Percentiles rank a stretch among this genome's conserved stretches.
phyloP scores from a whole-genome alignment of 2,329 filamentous ascomycete species.

The Fusarium sambucinum region DNA sequence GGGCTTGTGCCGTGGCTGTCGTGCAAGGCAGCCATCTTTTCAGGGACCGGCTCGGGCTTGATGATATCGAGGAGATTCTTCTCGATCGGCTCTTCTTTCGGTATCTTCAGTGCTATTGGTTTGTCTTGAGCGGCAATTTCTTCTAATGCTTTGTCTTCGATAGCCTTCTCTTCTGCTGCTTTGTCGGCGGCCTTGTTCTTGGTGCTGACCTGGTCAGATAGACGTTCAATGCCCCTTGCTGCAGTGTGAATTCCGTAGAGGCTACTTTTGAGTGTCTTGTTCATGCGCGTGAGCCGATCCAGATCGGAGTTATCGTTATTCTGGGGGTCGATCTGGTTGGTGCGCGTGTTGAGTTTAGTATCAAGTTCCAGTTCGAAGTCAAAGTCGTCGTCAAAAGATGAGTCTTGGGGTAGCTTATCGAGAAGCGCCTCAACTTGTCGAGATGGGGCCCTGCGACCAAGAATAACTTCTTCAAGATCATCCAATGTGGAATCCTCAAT shows the following conservation, averaged over 20 bases:
- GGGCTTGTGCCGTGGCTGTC: constrained; percentile 32
- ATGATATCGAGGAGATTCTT: constrained; percentile 16
- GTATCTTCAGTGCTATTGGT: background rate
- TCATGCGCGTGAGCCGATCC: constrained; percentile 63
- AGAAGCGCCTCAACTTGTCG: constrained; percentile 45
- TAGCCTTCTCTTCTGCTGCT: constrained; percentile 3
- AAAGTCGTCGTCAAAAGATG: constrained; percentile 40
- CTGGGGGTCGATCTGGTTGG: constrained; percentile 39
- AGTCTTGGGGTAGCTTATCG: constrained; percentile 44
- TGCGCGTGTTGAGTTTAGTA: constrained; percentile 45
- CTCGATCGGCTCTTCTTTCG: constrained; percentile 25
- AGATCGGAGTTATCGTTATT: constrained; percentile 54
- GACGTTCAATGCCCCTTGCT: constrained; percentile 68
- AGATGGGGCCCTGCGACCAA: constrained; percentile 51
- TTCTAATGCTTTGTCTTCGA: constrained; percentile 12
- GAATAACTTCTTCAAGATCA: constrained; percentile 65
- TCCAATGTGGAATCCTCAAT: constrained; percentile 72
- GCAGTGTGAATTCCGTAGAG: constrained; percentile 66
- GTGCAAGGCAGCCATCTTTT: constrained; percentile 31
- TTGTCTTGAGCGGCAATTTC: constrained; percentile 11
- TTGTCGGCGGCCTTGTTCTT: constrained; percentile 47
- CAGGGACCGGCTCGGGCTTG: constrained; percentile 6
- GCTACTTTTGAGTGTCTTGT: constrained; percentile 63
- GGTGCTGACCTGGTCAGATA: constrained; percentile 64
- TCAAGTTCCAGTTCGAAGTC: constrained; percentile 47